Evolutionary conservation across 768 basidiomycete species (phyloP), one percentile per base, ranked within the genome.

Genomic region (Phylloporus sp.): DNA sequence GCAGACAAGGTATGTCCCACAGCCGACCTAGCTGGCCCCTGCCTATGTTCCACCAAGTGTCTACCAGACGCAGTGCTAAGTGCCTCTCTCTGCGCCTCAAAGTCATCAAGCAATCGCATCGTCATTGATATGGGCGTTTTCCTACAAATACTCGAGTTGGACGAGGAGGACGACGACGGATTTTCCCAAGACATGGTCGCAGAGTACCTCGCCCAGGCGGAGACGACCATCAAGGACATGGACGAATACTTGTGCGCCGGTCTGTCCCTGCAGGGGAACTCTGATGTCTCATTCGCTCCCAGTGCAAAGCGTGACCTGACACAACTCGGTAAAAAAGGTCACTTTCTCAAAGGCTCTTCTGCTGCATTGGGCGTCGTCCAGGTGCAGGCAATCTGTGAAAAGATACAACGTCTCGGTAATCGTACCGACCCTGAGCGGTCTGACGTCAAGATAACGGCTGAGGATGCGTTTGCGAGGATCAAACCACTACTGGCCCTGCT

Each of bases 311-410:
- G 83, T 55, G 79, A 94, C 58, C 79, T 95, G 10, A 58, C 62
- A 10, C 66, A 79, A 49, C 80, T 99, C 16, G 86, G 89, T 3
- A 71, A 74, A 16, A 77, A 88, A 10, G 97, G 95, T 0, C 95
- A 99, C 71, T 99, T 91, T 72, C 83, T 98, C 65, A 99, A 98
- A 70, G 95, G 95, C 42, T 97, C 95, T 3, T 95, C 94, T 12
- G 95, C 95, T 26, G 91, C 95, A 3, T 79, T 99, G 40, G 95
- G 97, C 24, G 81, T 95, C 27, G 72, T 72, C 52, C 80, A 81
- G 56, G 94, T 99, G 47, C 87, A 91, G 66, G 78, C 73, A 15
- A 84, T 86, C 23, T 97, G 95, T 74, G 93, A 92, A 69, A 80
- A 80, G 70, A 94, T 98, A 61, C 95, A 98, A 71, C 82, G 95